phyloP scores from a whole-genome alignment of 306 rosid species.

The Prunus fruticosa region DNA sequence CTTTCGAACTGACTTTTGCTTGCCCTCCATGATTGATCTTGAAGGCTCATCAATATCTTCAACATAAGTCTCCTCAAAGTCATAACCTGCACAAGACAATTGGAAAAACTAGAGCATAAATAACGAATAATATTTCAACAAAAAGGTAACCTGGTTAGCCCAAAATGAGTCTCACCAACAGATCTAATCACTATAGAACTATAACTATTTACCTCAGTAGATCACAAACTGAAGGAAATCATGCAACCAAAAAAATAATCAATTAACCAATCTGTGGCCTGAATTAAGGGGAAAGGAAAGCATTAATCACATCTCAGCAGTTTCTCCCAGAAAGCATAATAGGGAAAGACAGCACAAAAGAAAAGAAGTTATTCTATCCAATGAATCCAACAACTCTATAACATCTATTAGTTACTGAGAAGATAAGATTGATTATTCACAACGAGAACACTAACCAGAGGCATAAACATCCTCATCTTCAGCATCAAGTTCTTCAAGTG shows the following conservation, averaged over 20 bases:
- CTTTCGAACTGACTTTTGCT: slow-evolving; percentile 47
- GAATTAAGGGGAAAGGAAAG: neutral
- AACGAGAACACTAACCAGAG: slow-evolving; percentile 50
- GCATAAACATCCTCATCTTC: slow-evolving; percentile 96
- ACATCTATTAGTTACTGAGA: neutral
- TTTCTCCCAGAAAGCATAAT: neutral
- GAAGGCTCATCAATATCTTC: slow-evolving; percentile 81
- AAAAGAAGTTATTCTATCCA: neutral
- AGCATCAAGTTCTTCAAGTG: slow-evolving; percentile 87
- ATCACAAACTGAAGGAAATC: neutral
- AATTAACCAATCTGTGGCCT: neutral
- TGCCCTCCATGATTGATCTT: slow-evolving; percentile 45
- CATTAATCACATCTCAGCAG: neutral
- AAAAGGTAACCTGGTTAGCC: neutral
- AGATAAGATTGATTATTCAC: neutral
- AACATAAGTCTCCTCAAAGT: slow-evolving; percentile 66
- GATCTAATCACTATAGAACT: neutral
- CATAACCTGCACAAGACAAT: slow-evolving; percentile 52
- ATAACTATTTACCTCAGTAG: neutral
- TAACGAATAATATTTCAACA: neutral
- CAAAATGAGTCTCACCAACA: neutral
- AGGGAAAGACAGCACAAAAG: neutral
- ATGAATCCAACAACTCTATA: slow-evolving; percentile 23
- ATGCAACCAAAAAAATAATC: neutral
- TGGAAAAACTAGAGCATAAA: slow-evolving; percentile 14